Evolutionary conservation across 768 basidiomycete species (phyloP).

Genomic region (Leccinum obscurum): DNA sequence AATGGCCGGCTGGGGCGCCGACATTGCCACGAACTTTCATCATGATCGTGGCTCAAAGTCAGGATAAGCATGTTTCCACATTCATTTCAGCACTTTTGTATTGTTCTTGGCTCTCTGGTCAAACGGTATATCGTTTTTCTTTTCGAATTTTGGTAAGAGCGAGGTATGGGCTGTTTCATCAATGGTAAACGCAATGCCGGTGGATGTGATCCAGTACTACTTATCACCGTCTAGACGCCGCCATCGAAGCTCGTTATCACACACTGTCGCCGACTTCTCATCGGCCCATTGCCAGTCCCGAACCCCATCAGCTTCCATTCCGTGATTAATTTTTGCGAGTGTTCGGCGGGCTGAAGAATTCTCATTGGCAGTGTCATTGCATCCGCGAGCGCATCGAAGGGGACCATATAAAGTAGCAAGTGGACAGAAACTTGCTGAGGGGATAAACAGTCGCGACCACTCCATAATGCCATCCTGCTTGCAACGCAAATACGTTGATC

Average conservation of each 20-base stretch:
- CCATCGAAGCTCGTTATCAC: not conserved
- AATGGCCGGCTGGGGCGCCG: too few species aligned
- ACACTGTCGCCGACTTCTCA: not conserved
- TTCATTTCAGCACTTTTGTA: too few species aligned
- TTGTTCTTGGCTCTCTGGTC: not conserved
- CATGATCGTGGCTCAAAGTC: too few species aligned
- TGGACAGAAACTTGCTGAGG: not conserved
- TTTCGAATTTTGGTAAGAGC: not conserved
- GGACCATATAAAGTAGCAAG: not conserved
- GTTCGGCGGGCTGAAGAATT: not conserved
- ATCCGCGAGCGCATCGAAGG: not conserved
- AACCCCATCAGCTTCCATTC: not conserved
- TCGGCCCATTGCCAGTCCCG: not conserved
- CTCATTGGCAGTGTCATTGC: too few species aligned
- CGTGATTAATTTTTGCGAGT: not conserved
- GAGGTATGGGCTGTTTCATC: not conserved
- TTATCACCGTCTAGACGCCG: not conserved
- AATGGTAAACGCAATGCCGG: too few species aligned
- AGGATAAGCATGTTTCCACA: too few species aligned
- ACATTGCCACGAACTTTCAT: too few species aligned
- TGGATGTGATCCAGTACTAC: too few species aligned
- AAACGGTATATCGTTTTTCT: not conserved
- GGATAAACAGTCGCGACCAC: not conserved
- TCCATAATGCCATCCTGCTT: slow-evolving; percentile 7
- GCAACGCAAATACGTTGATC: slow-evolving; percentile 37